Percentiles rank a stretch among this genome's conserved stretches.
Conservation (phyloP, 192 early-diverging fungal species). For the Diversispora epigaea region DNA sequence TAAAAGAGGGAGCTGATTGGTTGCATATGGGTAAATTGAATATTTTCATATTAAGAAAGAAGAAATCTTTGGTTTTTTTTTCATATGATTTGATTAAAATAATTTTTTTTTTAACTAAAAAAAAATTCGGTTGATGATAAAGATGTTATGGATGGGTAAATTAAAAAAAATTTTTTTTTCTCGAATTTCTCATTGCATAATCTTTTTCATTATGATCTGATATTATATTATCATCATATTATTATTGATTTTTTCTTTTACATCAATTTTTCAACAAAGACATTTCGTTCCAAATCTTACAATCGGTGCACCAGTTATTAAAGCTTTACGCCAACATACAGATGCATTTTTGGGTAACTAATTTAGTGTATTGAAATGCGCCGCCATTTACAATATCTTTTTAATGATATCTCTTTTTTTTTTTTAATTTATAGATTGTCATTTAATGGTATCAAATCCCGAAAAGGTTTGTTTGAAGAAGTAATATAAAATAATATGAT, state of each 20-base stretch:
- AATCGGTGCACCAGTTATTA: slow-evolving; percentile 90
- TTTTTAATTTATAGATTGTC: slow-evolving; percentile 46
- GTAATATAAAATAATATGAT: neutral
- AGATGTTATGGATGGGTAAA: slow-evolving; percentile 91
- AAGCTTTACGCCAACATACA: slow-evolving; percentile 81
- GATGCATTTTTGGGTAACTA: slow-evolving; percentile 79
- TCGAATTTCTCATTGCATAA: neutral
- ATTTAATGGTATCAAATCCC: slow-evolving; percentile 62
- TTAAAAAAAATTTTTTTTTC: neutral
- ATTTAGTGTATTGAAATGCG: slow-evolving; percentile 4
- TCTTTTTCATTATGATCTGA: neutral
- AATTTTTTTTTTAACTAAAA: slow-evolving; percentile 2
- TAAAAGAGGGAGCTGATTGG: slow-evolving; percentile 88
- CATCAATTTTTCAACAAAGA: slow-evolving; percentile 40
- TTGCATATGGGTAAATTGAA: slow-evolving; percentile 71
- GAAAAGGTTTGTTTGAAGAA: slow-evolving; percentile 36
- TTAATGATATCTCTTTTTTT: neutral
- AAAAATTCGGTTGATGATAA: neutral
- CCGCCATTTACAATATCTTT: neutral
- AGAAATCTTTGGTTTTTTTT: neutral
- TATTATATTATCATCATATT: no score
- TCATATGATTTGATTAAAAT: neutral
- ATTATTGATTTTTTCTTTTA: neutral
- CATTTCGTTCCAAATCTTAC: slow-evolving; percentile 99
- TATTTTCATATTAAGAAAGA: neutral